phyloP scores from a whole-genome alignment of 805 yeast species.

The Candida suzukii region DNA sequence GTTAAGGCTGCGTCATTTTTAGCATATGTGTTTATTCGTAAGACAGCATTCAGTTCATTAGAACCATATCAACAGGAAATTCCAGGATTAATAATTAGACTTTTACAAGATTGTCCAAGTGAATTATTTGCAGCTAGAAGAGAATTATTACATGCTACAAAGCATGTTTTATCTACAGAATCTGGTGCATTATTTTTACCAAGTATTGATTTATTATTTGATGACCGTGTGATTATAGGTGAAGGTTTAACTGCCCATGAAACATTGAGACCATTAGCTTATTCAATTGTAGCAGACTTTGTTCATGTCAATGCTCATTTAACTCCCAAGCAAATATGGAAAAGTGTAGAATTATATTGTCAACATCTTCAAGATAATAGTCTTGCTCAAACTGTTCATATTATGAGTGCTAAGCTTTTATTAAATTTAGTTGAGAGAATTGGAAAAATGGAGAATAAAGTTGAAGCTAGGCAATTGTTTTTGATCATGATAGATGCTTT shows the following conservation, averaged over 20 bases:
- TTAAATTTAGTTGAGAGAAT: constrained; percentile 86
- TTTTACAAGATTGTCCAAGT: constrained; percentile 92
- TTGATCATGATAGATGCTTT: constrained; percentile 84
- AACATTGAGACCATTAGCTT: constrained; percentile 86
- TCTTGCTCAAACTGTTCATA: constrained; percentile 83
- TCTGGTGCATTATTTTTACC: constrained; percentile 78
- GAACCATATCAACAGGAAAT: constrained; percentile 54
- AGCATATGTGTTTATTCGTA: constrained; percentile 86
- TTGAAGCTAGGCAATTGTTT: constrained; percentile 77
- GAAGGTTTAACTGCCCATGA: constrained; percentile 89
- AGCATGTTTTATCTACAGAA: constrained; percentile 91
- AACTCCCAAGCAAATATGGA: constrained; percentile 77
- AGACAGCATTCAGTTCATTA: constrained; percentile 63
- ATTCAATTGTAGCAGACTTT: constrained; percentile 92
- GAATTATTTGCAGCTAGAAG: constrained; percentile 88
- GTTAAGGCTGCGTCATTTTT: constrained; percentile 93
- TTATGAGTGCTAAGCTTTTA: constrained; percentile 90
- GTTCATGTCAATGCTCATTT: constrained; percentile 85
- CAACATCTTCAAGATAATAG: constrained; percentile 73
- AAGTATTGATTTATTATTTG: constrained; percentile 76
- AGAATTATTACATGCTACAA: constrained; percentile 86
- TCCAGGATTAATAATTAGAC: constrained; percentile 80
- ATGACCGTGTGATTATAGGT: constrained; percentile 83
- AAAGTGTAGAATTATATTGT: constrained; percentile 79
- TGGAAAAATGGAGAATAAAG: constrained; percentile 70